These are phyloP conservation scores for Zopfia rhizophila DNA, from an alignment of 2,329 filamentous ascomycete genomes.

Conservation along the genomic window DNA sequence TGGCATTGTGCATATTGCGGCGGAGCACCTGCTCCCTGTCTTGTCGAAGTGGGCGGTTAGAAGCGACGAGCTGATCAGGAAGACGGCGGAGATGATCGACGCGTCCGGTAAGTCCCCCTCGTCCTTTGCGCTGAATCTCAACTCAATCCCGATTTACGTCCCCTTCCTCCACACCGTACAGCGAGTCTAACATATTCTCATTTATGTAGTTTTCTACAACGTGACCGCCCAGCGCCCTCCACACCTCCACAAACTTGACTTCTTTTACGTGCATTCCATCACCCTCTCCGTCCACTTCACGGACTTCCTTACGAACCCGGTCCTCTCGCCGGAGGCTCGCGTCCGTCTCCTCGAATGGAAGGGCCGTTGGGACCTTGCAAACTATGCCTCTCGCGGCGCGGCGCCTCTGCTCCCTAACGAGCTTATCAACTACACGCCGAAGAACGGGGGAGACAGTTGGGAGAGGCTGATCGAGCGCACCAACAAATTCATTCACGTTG, in stretches of 20 bases:
- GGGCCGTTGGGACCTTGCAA: constrained; percentile 31
- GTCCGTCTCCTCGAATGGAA: constrained; percentile 37
- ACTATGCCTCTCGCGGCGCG: constrained; percentile 29
- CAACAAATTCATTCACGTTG: constrained; percentile 22
- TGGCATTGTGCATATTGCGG: too few species aligned
- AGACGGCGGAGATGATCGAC: constrained; percentile 14
- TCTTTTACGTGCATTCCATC: constrained; percentile 48
- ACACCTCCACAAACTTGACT: constrained; percentile 29
- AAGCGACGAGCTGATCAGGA: constrained; percentile 4
- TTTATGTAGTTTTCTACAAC: too few species aligned
- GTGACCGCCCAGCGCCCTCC: constrained; percentile 15
- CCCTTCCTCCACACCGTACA: too few species aligned
- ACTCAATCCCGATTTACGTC: too few species aligned
- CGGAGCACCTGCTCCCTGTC: too few species aligned
- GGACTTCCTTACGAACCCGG: constrained; percentile 40
- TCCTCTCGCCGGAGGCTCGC: constrained; percentile 42
- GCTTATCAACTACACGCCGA: constrained; percentile 34
- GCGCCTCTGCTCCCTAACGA: constrained; percentile 28
- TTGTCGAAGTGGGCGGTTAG: too few species aligned
- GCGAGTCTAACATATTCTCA: too few species aligned
- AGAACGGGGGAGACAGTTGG: constrained; percentile 47
- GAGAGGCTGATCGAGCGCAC: constrained; percentile 33
- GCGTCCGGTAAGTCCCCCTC: too few species aligned
- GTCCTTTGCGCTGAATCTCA: too few species aligned
- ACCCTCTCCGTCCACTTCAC: constrained; percentile 47